Percentiles rank a stretch among this genome's conserved stretches.
These are phyloP conservation scores for Sphagnum contortum DNA, from an alignment of 225 moss, liverwort and hornwort genomes.

Conservation along the genomic window DNA sequence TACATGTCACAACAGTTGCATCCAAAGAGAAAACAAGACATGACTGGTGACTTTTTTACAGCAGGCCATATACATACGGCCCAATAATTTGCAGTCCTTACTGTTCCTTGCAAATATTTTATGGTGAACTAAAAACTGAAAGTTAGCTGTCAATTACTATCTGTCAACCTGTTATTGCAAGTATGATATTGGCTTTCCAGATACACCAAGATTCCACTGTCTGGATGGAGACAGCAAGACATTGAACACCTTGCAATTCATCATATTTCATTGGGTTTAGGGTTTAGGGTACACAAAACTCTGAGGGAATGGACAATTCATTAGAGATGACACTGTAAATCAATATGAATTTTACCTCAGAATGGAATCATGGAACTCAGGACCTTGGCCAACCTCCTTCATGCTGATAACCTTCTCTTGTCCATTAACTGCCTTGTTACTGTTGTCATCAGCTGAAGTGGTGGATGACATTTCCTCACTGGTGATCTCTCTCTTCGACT, in stretches of 20 bases:
- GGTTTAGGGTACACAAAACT: too few relatives aligned
- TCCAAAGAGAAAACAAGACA: neutral
- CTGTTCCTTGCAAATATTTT: too few relatives aligned
- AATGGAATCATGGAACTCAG: conserved; percentile 33
- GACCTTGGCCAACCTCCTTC: conserved; percentile 22
- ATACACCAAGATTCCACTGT: too few relatives aligned
- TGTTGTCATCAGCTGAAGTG: conserved; percentile 5
- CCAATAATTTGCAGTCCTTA: too few relatives aligned
- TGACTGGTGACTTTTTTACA: neutral
- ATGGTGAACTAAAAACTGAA: too few relatives aligned
- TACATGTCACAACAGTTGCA: neutral
- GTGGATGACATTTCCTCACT: neutral
- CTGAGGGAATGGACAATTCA: neutral
- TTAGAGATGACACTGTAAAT: neutral
- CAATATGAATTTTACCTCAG: conserved; percentile 23
- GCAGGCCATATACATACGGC: too few relatives aligned
- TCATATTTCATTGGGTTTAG: too few relatives aligned
- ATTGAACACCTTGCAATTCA: too few relatives aligned
- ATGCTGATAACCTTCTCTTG: conserved; percentile 13
- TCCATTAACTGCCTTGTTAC: conserved; percentile 7
- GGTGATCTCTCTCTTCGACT: conserved; percentile 18
- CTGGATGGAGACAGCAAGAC: too few relatives aligned
- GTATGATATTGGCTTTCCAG: too few relatives aligned
- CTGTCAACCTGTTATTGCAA: too few relatives aligned
- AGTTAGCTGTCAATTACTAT: too few relatives aligned